phyloP scores from a whole-genome alignment of 805 yeast genomes.

The Maudiozyma pseudohumilis region DNA sequence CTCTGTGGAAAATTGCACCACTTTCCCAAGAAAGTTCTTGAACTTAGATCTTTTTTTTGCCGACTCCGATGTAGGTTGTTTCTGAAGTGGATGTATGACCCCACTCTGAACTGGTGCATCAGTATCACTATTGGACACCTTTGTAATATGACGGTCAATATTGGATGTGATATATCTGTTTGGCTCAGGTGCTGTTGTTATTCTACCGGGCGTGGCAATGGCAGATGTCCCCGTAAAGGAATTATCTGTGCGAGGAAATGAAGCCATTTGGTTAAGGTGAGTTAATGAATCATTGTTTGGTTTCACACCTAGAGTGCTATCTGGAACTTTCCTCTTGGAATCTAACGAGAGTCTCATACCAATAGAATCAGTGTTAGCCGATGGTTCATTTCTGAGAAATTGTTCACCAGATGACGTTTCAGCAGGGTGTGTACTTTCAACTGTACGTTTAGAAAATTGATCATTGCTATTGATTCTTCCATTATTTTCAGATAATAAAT shows the following conservation, averaged over 20 bases:
- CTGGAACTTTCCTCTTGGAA: neutral
- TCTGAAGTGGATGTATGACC: neutral
- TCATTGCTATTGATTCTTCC: neutral
- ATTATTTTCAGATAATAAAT: neutral
- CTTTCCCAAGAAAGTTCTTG: constrained; percentile 22
- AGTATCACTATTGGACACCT: neutral
- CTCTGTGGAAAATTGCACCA: constrained; percentile 27
- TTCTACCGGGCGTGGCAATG: neutral
- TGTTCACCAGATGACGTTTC: neutral
- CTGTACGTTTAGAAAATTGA: neutral
- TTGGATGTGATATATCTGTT: neutral
- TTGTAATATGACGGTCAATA: neutral
- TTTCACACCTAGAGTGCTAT: neutral
- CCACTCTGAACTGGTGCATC: neutral
- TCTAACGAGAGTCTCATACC: neutral
- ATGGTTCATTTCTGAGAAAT: neutral
- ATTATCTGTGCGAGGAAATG: neutral
- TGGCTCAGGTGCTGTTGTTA: neutral
- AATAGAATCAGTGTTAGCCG: neutral
- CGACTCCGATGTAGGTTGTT: neutral
- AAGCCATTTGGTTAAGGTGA: neutral
- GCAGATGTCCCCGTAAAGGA: neutral
- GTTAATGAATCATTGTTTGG: neutral
- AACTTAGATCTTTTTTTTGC: constrained; percentile 11
- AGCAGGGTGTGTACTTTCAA: neutral